Evolutionary conservation across 495 filamentous ascomycete genomes (phyloP).

Genomic region (Penicillium parvum): DNA sequence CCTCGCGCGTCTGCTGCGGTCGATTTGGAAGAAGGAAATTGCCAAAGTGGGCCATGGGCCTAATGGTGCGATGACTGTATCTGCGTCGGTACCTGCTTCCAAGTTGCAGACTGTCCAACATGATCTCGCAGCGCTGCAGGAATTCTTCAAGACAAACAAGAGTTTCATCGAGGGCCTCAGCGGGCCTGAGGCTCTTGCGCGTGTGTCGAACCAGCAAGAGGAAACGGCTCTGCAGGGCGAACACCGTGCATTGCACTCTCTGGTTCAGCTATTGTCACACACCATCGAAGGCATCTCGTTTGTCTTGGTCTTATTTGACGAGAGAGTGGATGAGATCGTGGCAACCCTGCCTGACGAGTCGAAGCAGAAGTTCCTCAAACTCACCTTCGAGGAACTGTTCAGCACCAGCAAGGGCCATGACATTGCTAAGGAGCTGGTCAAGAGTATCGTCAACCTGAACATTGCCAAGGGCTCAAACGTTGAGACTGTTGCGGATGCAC

Average conservation of each 20-base stretch:
- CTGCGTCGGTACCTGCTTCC: slow-evolving; percentile 47
- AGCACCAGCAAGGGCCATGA: slow-evolving; percentile 73
- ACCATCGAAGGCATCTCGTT: slow-evolving; percentile 97
- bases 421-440: slow-evolving; percentile 93
- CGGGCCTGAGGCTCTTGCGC: slow-evolving; percentile 72
- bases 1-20: slow-evolving; percentile 75
- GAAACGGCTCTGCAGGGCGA: slow-evolving; percentile 88
- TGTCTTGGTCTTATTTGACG: slow-evolving; percentile 86
- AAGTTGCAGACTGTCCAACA: slow-evolving; percentile 76
- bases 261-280: slow-evolving; percentile 74
- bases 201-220: slow-evolving; percentile 72
- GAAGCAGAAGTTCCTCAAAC: slow-evolving; percentile 61
- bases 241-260: slow-evolving; percentile 83
- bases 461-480: slow-evolving; percentile 95
- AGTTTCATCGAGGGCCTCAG: slow-evolving; percentile 87
- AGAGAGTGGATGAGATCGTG: slow-evolving; percentile 84
- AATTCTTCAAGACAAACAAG: slow-evolving; percentile 80
- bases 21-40: slow-evolving; percentile 74
- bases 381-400: slow-evolving; percentile 86
- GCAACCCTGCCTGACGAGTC: slow-evolving; percentile 65
- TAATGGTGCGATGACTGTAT: slow-evolving; percentile 46
- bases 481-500: slow-evolving; percentile 90
- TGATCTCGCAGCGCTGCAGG: slow-evolving; percentile 68
- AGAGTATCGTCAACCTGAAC: slow-evolving; percentile 95
- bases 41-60: slow-evolving; percentile 54